These are phyloP conservation scores for Rusavskia elegans DNA, from an alignment of 495 filamentous ascomycete species.

Conservation along the genomic window DNA sequence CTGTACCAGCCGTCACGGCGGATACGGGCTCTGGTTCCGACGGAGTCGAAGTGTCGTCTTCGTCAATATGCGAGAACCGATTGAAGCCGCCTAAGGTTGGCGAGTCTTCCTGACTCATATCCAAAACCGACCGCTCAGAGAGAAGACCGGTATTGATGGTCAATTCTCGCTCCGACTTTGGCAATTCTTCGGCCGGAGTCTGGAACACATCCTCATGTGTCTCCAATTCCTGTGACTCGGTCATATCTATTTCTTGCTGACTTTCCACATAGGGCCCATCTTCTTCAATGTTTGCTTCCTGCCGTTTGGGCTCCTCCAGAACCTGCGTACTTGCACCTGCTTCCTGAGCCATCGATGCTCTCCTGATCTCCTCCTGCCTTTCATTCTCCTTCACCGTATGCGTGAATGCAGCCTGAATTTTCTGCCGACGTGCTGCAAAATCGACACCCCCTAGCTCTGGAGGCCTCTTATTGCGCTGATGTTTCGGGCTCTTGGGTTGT, in stretches of 20 bases:
- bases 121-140: slow-evolving; percentile 10
- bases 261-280: background rate
- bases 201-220: background rate
- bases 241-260: background rate
- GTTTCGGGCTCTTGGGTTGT: slow-evolving; percentile 20
- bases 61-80: slow-evolving; percentile 25
- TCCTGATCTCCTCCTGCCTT: slow-evolving; percentile 30
- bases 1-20: slow-evolving; percentile 27
- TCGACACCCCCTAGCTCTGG: slow-evolving; percentile 55
- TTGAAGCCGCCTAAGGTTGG: slow-evolving; percentile 55
- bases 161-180: slow-evolving; percentile 10
- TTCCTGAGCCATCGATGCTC: slow-evolving; percentile 23
- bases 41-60: slow-evolving; percentile 28
- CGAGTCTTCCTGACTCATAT: slow-evolving; percentile 34
- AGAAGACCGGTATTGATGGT: slow-evolving; percentile 12
- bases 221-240: background rate
- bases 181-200: slow-evolving; percentile 5
- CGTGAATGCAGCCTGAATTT: slow-evolving; percentile 66
- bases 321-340: slow-evolving; percentile 19
- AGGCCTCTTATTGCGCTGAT: slow-evolving; percentile 25
- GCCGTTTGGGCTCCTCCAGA: slow-evolving; percentile 22
- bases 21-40: slow-evolving; percentile 30
- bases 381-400: slow-evolving; percentile 58
- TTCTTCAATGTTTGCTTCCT: slow-evolving; percentile 2
- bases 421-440: slow-evolving; percentile 59